phyloP scores from a whole-genome alignment of 768 basidiomycete genomes.

The Pulveroboletus sp. region DNA sequence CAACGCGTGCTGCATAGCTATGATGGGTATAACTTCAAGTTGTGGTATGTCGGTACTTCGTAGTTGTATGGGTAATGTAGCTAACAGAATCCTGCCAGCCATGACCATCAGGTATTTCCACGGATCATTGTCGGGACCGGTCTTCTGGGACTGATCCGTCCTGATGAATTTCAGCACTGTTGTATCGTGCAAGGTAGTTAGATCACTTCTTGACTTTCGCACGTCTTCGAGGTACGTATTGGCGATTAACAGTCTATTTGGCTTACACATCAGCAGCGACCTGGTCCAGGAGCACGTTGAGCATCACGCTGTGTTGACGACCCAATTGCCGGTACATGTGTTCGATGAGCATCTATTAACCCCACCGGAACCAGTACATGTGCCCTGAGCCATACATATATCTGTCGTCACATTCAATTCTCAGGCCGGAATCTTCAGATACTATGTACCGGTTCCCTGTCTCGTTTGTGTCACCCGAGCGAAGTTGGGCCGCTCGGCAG shows the following conservation, averaged over 20 bases:
- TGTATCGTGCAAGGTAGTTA: conserved; percentile 13
- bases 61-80: background rate
- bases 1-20: background rate
- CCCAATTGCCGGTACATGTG: background rate
- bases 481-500: too few species aligned
- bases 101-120: conserved; percentile 12
- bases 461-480: too few species aligned
- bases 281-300: background rate
- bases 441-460: too few species aligned
- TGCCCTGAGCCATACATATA: background rate
- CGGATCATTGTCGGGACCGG: background rate
- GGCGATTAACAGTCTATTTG: too few species aligned
- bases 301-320: conserved; percentile 1
- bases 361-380: background rate
- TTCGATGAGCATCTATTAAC: conserved; percentile 19
- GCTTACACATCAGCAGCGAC: background rate
- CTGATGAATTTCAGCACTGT: conserved; percentile 9
- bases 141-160: background rate
- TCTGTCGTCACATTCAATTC: too few species aligned
- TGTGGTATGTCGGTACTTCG: conserved; percentile 1
- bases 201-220: conserved; percentile 9
- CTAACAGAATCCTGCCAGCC: conserved; percentile 6
- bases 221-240: background rate
- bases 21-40: conserved; percentile 6
- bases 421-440: too few species aligned